Percentiles rank a stretch among this genome's conserved stretches.
These are phyloP conservation scores for Chaetomidium leptoderma DNA, from an alignment of 495 filamentous ascomycete genomes.

Conservation along the genomic window DNA sequence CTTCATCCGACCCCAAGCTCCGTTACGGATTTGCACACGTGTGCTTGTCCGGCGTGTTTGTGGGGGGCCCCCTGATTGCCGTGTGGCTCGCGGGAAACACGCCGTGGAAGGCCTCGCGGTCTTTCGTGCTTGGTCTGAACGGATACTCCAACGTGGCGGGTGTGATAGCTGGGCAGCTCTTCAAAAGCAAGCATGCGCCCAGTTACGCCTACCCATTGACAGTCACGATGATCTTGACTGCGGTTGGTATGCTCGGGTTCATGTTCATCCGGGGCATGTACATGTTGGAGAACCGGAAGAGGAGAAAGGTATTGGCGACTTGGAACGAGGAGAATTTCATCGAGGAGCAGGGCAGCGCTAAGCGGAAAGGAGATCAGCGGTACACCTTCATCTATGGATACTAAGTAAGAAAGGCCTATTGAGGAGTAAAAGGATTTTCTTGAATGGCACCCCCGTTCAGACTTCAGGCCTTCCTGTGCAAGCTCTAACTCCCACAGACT, in stretches of 20 bases:
- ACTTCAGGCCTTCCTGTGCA: no score
- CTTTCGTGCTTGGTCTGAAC: constrained; percentile 29
- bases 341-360: background rate
- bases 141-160: constrained; percentile 38
- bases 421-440: no score
- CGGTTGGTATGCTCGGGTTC: constrained; percentile 23
- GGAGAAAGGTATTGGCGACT: background rate
- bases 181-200: constrained; percentile 34
- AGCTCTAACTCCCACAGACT: no score
- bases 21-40: constrained; percentile 1
- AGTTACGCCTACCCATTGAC: constrained; percentile 32
- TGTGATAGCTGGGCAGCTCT: constrained; percentile 36
- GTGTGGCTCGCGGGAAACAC: constrained; percentile 24
- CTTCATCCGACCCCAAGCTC: background rate
- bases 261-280: constrained; percentile 20
- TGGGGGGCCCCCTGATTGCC: background rate
- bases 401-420: no score
- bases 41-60: constrained; percentile 3
- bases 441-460: no score
- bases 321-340: background rate
- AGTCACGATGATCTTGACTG: constrained; percentile 35
- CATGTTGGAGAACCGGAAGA: constrained; percentile 20
- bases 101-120: constrained; percentile 23
- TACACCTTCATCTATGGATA: background rate
- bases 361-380: constrained; percentile 1